phyloP scores from a whole-genome alignment of 352 stramenopile genomes.

The Phytophthora sp. region DNA sequence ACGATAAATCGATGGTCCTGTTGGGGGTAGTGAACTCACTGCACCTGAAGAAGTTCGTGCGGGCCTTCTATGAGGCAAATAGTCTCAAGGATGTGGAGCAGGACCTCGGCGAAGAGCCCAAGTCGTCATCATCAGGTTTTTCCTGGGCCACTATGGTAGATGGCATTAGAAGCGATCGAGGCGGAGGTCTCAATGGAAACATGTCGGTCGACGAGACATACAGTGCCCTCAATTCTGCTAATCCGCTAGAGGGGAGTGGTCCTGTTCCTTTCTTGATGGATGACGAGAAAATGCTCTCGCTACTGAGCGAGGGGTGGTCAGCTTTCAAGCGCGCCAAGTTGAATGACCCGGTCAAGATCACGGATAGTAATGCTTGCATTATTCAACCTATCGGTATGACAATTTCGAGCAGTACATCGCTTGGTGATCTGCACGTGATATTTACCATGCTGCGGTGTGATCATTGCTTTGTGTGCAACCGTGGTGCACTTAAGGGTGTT shows the following conservation, averaged over 20 bases:
- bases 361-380: conserved; percentile 49
- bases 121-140: conserved; percentile 30
- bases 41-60: conserved; percentile 64
- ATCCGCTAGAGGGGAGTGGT: conserved; percentile 4
- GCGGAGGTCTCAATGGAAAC: conserved; percentile 58
- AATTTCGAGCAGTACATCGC: conserved; percentile 69
- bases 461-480: conserved; percentile 84
- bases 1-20: conserved; percentile 59
- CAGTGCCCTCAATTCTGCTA: conserved; percentile 42
- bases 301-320: conserved; percentile 68
- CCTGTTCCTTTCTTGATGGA: conserved; percentile 74
- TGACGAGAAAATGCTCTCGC: conserved; percentile 71
- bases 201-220: conserved; percentile 62
- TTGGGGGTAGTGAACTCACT: conserved; percentile 52
- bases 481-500: conserved; percentile 73
- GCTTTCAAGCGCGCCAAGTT: conserved; percentile 54
- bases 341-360: conserved; percentile 62
- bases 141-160: conserved; percentile 61
- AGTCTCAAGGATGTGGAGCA: conserved; percentile 49
- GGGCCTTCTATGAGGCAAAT: conserved; percentile 54
- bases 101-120: conserved; percentile 60
- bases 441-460: conserved; percentile 89
- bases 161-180: conserved; percentile 40
- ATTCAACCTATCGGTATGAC: conserved; percentile 73
- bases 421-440: conserved; percentile 85